Base-by-base conservation (phyloP, 2,329 filamentous ascomycete genomes). In the Arthrobotrys musiformis region DNA sequence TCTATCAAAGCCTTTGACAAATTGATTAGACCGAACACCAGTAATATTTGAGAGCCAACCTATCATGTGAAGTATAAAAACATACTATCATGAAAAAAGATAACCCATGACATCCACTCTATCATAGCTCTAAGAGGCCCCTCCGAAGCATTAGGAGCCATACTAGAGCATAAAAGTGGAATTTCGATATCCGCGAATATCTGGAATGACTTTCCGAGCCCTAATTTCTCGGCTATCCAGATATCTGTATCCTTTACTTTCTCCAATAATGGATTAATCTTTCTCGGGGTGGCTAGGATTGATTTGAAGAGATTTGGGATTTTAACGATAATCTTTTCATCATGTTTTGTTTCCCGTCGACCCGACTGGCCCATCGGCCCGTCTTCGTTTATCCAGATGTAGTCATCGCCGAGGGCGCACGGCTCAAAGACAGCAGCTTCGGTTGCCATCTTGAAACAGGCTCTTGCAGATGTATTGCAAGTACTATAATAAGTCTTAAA, bases 1-100 rank as follows among this genome's bases (percentile, higher is more conserved):
- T 56, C 82, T 82, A 54, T 83, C 82, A 30, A 82, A 82, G 37
- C 79, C 79, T 83, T 50, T 24, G 33, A 24, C 9, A 11, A 17
- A 22, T 22, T 26, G 8, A 70, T n/a, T n/a, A n/a, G n/a, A n/a
- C n/a, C n/a, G n/a, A n/a, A n/a, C n/a, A n/a, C n/a, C n/a, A n/a
- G n/a, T n/a, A n/a, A n/a, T n/a, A n/a, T n/a, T n/a, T n/a, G n/a
- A n/a, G n/a, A n/a, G n/a, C n/a, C n/a, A n/a, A n/a, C n/a, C n/a
- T n/a, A n/a, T n/a, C n/a, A n/a, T n/a, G n/a, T n/a, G n/a, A n/a
- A n/a, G n/a, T n/a, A n/a, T n/a, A n/a, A n/a, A n/a, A n/a, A n/a
- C n/a, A n/a, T n/a, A n/a, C n/a, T n/a, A n/a, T n/a, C n/a, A n/a
- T n/a, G n/a, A n/a, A n/a, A n/a, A n/a, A n/a, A n/a, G n/a, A n/a